Conservation (phyloP, 169 alveolate species). For the Eimeria praecox region DNA sequence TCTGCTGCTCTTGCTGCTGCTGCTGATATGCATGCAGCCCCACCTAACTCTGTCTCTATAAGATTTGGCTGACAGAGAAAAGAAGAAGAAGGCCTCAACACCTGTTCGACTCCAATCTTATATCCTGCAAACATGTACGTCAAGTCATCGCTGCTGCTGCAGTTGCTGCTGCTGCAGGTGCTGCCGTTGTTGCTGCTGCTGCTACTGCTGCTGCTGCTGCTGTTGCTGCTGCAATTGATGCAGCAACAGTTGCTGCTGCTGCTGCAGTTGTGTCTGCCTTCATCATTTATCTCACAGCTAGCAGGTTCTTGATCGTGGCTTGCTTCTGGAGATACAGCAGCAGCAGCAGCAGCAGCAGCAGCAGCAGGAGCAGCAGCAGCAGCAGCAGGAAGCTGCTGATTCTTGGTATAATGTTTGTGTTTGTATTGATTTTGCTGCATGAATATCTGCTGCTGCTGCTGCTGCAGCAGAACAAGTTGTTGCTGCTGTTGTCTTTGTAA, state of each 20-base stretch:
- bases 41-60: slow-evolving; percentile 14
- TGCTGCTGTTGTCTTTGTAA: neutral
- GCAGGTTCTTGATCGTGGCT: neutral
- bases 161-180: slow-evolving; percentile 15
- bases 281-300: neutral
- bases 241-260: too few species aligned
- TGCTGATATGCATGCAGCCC: neutral
- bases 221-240: slow-evolving; percentile 41
- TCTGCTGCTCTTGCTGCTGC: neutral
- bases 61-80: neutral
- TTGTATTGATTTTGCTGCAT: neutral
- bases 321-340: neutral
- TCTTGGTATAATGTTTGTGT: too few species aligned
- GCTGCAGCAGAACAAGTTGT: slow-evolving; percentile 47
- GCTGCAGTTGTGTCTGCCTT: neutral
- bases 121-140: slow-evolving; percentile 31
- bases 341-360: too few species aligned
- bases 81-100: slow-evolving; percentile 36
- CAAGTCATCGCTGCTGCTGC: neutral
- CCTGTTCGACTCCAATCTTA: neutral
- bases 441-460: neutral
- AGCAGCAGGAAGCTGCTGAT: too few species aligned
- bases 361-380: too few species aligned
- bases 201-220: slow-evolving; percentile 14
- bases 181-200: neutral